Evolutionary conservation across 1,139 yeast genomes (phyloP), one percentile per base, ranked within the genome.

Genomic region (Kurtzmaniella quercitrusa): DNA sequence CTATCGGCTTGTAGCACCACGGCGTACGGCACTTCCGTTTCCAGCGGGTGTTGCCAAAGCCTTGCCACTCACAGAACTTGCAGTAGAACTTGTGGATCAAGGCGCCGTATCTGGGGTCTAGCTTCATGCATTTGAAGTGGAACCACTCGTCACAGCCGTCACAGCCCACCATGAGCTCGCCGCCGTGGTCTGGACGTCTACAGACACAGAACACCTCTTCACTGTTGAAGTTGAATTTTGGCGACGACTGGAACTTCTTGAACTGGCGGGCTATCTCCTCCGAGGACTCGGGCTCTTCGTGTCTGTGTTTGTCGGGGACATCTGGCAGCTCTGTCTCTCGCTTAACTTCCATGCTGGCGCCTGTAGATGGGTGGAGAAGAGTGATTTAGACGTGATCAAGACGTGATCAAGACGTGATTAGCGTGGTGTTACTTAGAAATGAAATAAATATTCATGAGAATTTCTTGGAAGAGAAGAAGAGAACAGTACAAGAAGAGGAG

Each of bases 61-160:
- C 74, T 46, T 73, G 61, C 60, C 78, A 73, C 41, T 73, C 76
- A 59, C 98, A 91, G 48, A 81, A 79, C 14, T 86, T 85, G 57
- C 98, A 91, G 55, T 70, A 85, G 57, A 77, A 91, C 46, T 76
- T 77, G 40, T 78, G 74, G 8, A 90, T 81, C 44, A 90, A 66
- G 39, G 73, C 70, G 44, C 79, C 75, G 55, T 76, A 77, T 37
- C 68, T 63, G n/a, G 62, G 64, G 41, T 81, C 70, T 40, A 90
- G 59, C 47, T 75, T 75, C 73, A 90, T 79, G 57, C 97, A 91
- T 41, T 68, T 70, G 60, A 91, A 88, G 63, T 91, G 97, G 58
- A 76, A 91, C 98, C 98, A 91, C 51, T 88, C 96, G 57, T 90
- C 96, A 63, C 98, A 91, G 7, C 89, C 91, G 60, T 90, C 97